Evolutionary conservation across 163 green algal genomes (phyloP).

Genomic region (Prototheca cutis): DNA sequence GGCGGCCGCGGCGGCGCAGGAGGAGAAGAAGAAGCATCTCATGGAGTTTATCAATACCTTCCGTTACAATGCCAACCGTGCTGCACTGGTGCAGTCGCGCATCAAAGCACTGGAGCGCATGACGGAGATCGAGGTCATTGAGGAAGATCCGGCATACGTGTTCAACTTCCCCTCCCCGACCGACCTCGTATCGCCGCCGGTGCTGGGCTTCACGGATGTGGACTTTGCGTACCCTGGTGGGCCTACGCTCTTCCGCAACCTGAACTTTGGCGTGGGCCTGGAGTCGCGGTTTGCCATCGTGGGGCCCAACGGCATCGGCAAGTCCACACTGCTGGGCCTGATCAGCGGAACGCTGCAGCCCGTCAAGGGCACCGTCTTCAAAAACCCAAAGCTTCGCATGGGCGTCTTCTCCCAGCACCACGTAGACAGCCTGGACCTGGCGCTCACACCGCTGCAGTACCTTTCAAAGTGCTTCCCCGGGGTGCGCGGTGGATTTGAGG

Average conservation of each 20-base stretch:
- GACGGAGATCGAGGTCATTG: slow-evolving; percentile 56
- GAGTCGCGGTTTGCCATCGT: slow-evolving; percentile 68
- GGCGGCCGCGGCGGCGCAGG: slow-evolving; percentile 44
- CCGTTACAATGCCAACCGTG: slow-evolving; percentile 85
- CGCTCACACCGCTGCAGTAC: slow-evolving; percentile 44
- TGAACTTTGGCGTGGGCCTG: slow-evolving; percentile 74
- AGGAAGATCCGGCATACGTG: slow-evolving; percentile 45
- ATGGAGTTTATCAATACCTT: slow-evolving; percentile 87
- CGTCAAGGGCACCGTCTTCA: slow-evolving; percentile 42
- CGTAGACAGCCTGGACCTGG: slow-evolving; percentile 70
- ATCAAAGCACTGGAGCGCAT: slow-evolving; percentile 90
- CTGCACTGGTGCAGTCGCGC: slow-evolving; percentile 77
- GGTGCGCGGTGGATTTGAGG: no score
- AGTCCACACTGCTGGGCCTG: slow-evolving; percentile 68
- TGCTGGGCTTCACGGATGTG: slow-evolving; percentile 55
- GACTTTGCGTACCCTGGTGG: slow-evolving; percentile 38
- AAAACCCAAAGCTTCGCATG: slow-evolving; percentile 52
- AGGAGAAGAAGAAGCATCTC: slow-evolving; percentile 51
- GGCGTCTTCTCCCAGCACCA: slow-evolving; percentile 74
- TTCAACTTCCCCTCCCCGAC: slow-evolving; percentile 52
- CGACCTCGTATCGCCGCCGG: slow-evolving; percentile 27
- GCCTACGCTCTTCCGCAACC: slow-evolving; percentile 51
- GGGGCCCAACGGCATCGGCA: slow-evolving; percentile 68
- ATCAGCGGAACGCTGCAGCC: slow-evolving; percentile 58
- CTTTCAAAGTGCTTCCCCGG: slow-evolving; percentile 47